Evolutionary conservation across 139 green algal species (phyloP).

Genomic region (Diplosphaera chodatii): DNA sequence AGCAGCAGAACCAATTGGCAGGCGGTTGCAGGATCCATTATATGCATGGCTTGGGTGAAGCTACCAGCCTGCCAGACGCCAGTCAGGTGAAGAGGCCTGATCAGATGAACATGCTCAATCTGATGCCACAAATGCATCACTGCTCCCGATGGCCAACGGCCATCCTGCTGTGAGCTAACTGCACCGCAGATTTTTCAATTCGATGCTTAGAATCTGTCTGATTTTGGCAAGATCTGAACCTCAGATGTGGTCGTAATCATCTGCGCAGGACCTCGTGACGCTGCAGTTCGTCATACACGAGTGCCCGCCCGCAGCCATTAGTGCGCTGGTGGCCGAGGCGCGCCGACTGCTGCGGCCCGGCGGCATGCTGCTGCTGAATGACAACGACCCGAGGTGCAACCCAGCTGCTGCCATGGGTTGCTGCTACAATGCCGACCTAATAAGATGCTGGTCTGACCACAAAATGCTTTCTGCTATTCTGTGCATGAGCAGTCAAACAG

Average conservation of each 20-base stretch:
- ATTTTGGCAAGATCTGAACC: too few relatives aligned
- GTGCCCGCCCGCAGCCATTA: conserved; percentile 45
- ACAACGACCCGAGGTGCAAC: conserved; percentile 67
- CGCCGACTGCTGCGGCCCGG: conserved; percentile 62
- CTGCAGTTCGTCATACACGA: conserved; percentile 84
- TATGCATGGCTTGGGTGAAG: conserved; percentile 62
- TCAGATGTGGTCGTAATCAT: too few relatives aligned
- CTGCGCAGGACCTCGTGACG: conserved; percentile 65
- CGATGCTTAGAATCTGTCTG: too few relatives aligned
- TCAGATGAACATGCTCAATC: too few relatives aligned
- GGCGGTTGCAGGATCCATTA: conserved; percentile 47
- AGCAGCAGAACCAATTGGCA: not conserved
- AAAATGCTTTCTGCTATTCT: too few relatives aligned
- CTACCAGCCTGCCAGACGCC: conserved; percentile 35
- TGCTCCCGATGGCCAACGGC: too few relatives aligned
- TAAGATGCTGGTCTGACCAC: too few relatives aligned
- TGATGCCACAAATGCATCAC: too few relatives aligned
- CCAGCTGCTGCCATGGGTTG: not conserved
- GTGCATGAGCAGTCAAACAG: too few relatives aligned
- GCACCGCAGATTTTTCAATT: too few relatives aligned
- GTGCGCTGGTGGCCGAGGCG: conserved; percentile 36
- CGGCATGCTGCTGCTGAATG: conserved; percentile 61
- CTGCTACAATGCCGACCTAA: too few relatives aligned
- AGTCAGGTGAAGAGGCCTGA: not conserved
- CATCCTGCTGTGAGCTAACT: too few relatives aligned